Conservation (phyloP, 2,329 filamentous ascomycete species). For the Botryotinia convoluta region DNA sequence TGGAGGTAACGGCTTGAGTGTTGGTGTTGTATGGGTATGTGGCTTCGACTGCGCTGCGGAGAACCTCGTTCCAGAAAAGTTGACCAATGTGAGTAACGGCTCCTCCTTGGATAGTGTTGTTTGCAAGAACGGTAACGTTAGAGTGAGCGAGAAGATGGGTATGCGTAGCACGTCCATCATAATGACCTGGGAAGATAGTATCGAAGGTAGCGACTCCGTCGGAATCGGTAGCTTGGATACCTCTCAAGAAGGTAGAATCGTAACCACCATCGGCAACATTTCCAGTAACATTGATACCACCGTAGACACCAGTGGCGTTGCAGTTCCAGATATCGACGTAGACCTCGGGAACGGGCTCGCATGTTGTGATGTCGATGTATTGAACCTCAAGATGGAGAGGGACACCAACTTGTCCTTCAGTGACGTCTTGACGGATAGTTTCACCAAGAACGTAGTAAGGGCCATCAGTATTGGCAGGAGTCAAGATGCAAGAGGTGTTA, state of each 20-base stretch:
- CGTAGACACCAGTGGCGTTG: conserved; percentile 43
- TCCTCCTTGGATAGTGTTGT: conserved; percentile 47
- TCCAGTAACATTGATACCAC: conserved; percentile 33
- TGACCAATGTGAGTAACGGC: conserved; percentile 56
- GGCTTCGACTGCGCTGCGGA: conserved; percentile 48
- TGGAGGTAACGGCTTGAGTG: conserved; percentile 45
- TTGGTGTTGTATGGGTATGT: conserved; percentile 46
- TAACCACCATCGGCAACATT: conserved; percentile 31
- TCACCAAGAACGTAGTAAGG: conserved; percentile 45
- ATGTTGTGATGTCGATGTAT: conserved; percentile 47
- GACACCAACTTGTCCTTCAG: conserved; percentile 48
- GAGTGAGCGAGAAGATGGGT: conserved; percentile 45
- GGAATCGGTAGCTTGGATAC: conserved; percentile 42
- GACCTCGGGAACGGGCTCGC: conserved; percentile 39
- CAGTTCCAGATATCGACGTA: conserved; percentile 43
- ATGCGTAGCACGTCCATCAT: conserved; percentile 47
- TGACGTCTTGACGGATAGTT: conserved; percentile 47
- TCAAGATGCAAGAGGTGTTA: conserved; percentile 48
- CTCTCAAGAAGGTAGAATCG: conserved; percentile 41
- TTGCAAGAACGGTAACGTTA: conserved; percentile 33
- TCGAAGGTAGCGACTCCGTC: conserved; percentile 44
- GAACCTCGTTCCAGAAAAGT: conserved; percentile 56
- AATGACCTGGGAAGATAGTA: conserved; percentile 47
- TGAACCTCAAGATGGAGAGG: conserved; percentile 51
- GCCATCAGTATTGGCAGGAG: conserved; percentile 51